Conservation (phyloP, 352 stramenopile species). For the Phytophthora hibernalis region DNA sequence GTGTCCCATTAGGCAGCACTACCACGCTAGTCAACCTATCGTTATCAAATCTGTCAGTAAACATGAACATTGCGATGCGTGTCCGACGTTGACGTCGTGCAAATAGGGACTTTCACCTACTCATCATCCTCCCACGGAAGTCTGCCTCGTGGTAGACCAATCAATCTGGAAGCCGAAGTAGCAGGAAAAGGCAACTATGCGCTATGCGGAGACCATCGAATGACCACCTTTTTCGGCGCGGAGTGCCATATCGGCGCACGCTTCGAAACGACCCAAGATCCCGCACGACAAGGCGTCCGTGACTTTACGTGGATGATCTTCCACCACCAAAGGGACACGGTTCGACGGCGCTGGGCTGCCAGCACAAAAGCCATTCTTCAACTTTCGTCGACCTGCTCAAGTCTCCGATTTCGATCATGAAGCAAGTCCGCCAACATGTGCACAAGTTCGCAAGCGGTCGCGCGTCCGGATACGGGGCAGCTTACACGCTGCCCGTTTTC, state of each 20-base stretch:
- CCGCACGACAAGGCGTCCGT: constrained; percentile 10
- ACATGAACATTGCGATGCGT: background rate
- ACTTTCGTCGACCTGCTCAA: constrained; percentile 9
- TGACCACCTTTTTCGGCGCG: constrained; percentile 3
- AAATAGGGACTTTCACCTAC: constrained; percentile 18
- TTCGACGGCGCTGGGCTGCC: background rate
- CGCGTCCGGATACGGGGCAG: constrained; percentile 20
- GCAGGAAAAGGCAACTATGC: background rate
- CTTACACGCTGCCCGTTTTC: constrained; percentile 35
- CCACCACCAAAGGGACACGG: constrained; percentile 26
- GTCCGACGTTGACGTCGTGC: background rate
- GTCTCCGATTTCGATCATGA: constrained; percentile 17
- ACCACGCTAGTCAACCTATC: background rate
- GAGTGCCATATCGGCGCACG: background rate
- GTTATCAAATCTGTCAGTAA: constrained; percentile 12
- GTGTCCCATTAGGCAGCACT: background rate
- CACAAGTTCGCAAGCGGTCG: constrained; percentile 20
- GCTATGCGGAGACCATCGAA: constrained; percentile 5
- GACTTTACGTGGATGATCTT: constrained; percentile 8
- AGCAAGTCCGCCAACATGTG: constrained; percentile 27
- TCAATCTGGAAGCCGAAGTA: background rate
- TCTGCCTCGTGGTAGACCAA: constrained; percentile 3
- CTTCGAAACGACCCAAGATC: constrained; percentile 2
- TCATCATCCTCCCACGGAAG: constrained; percentile 19
- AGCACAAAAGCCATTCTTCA: constrained; percentile 16